A percentile compares a stretch with the other conserved stretches of the same genome.
These are phyloP conservation scores for Colletotrichum sp. DNA, from an alignment of 2,329 filamentous ascomycete species.

Conservation along the genomic window DNA sequence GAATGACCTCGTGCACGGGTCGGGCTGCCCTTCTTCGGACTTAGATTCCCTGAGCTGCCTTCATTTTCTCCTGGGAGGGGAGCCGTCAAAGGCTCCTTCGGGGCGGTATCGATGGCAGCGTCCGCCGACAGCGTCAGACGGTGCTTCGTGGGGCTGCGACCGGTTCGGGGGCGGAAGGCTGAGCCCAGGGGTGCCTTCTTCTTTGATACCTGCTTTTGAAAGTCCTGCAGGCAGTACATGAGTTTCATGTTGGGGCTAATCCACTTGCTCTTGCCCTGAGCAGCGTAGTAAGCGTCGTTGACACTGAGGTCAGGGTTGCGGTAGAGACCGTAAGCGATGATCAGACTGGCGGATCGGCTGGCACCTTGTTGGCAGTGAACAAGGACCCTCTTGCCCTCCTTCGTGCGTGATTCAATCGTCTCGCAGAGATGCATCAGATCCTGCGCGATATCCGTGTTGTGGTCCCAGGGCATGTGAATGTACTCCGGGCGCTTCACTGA, in stretches of 20 bases:
- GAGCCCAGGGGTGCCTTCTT: slow-evolving; percentile 51
- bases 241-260: slow-evolving; percentile 92
- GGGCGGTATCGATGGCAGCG: slow-evolving; percentile 51
- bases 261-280: slow-evolving; percentile 83
- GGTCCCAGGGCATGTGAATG: slow-evolving; percentile 87
- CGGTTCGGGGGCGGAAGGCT: slow-evolving; percentile 53
- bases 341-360: slow-evolving; percentile 82
- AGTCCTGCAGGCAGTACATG: slow-evolving; percentile 88
- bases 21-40: slow-evolving; percentile 45
- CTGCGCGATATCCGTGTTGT: slow-evolving; percentile 84
- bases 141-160: slow-evolving; percentile 65
- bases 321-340: slow-evolving; percentile 85
- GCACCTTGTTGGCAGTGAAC: slow-evolving; percentile 88
- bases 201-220: slow-evolving; percentile 67
- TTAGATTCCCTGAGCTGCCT: slow-evolving; percentile 42
- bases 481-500: slow-evolving; percentile 71
- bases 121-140: slow-evolving; percentile 65
- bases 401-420: slow-evolving; percentile 74
- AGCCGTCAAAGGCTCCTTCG: slow-evolving; percentile 65
- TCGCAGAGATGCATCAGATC: slow-evolving; percentile 79
- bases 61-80: slow-evolving; percentile 58
- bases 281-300: slow-evolving; percentile 82
- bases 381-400: slow-evolving; percentile 77
- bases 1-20: slow-evolving; percentile 58
- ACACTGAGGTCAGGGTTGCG: slow-evolving; percentile 78